A percentile compares a stretch with the other conserved stretches of the same genome.
phyloP scores from a whole-genome alignment of 2,329 filamentous ascomycete species.

The Arthrobotrys sinensis region DNA sequence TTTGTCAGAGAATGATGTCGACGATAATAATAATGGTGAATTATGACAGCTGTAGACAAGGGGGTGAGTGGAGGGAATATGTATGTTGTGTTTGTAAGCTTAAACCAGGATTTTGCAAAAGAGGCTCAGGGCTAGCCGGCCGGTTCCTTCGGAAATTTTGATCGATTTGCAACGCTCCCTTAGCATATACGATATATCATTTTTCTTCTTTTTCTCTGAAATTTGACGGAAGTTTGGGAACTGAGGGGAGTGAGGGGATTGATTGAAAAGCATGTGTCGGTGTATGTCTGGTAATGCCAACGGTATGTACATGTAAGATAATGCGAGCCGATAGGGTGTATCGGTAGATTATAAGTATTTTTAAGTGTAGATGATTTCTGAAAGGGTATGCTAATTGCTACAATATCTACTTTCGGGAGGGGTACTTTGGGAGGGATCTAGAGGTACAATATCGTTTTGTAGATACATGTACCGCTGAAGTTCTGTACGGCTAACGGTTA shows the following conservation, averaged over 20 bases:
- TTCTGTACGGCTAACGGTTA: constrained; percentile 17
- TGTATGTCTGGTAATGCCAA: constrained; percentile 34
- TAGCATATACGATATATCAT: constrained; percentile 20
- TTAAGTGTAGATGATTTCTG: constrained; percentile 11
- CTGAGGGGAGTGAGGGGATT: constrained; percentile 26
- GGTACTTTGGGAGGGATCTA: constrained; percentile 38
- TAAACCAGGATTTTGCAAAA: constrained; percentile 8
- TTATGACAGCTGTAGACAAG: constrained; percentile 22
- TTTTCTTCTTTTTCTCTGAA: constrained; percentile 20
- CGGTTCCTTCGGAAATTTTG: constrained; percentile 22
- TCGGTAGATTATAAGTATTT: constrained; percentile 33
- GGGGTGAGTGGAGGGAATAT: constrained; percentile 8
- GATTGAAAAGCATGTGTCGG: constrained; percentile 34
- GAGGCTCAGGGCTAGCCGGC: constrained; percentile 4
- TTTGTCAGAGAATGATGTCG: constrained; percentile 34
- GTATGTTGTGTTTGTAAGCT: constrained; percentile 33
- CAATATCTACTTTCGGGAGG: constrained; percentile 17
- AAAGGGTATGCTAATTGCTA: constrained; percentile 13
- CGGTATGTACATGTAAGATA: constrained; percentile 59
- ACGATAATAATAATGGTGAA: constrained; percentile 18
- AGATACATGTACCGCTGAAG: constrained; percentile 40
- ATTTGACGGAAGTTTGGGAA: constrained; percentile 17
- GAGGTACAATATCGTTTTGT: constrained; percentile 28
- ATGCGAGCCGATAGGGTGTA: constrained; percentile 56
- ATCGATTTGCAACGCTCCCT: constrained; percentile 1